These are phyloP conservation scores for Epichloe sylvatica DNA, from an alignment of 2,329 filamentous ascomycete species.

Conservation along the genomic window DNA sequence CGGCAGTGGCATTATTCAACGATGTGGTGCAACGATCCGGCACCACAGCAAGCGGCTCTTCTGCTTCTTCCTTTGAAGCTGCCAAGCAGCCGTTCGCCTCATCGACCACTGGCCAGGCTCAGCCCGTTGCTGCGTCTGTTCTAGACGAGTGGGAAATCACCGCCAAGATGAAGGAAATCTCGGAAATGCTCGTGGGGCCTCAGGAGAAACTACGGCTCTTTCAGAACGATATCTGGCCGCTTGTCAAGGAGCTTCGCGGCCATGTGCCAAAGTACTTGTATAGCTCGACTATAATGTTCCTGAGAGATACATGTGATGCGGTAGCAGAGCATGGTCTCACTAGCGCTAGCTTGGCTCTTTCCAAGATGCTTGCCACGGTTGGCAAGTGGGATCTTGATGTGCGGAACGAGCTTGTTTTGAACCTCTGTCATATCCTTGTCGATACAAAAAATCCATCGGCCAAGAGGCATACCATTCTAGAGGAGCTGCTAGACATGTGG, in stretches of 20 bases:
- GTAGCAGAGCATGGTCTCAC: slow-evolving; percentile 9
- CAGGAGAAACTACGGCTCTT: slow-evolving; percentile 14
- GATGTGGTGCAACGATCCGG: slow-evolving; percentile 17
- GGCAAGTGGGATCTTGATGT: slow-evolving; percentile 15
- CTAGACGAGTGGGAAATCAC: slow-evolving; percentile 18
- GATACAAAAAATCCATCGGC: slow-evolving; percentile 6
- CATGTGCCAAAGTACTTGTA: slow-evolving; percentile 18
- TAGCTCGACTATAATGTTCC: slow-evolving; percentile 10
- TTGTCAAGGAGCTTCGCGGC: slow-evolving; percentile 14
- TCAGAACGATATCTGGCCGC: slow-evolving; percentile 17
- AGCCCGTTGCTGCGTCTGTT: slow-evolving; percentile 4
- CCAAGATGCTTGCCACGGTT: slow-evolving; percentile 12
- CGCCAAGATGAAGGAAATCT: slow-evolving; percentile 16
- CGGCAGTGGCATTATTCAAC: slow-evolving; percentile 22
- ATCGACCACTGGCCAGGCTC: background rate
- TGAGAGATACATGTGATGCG: slow-evolving; percentile 9
- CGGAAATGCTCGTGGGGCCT: slow-evolving; percentile 4
- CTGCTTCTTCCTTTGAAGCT: background rate
- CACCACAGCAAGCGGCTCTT: background rate
- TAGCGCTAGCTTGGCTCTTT: slow-evolving; percentile 13
- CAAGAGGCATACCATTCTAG: slow-evolving; percentile 10
- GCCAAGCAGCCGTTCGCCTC: background rate
- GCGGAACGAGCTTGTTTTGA: slow-evolving; percentile 20
- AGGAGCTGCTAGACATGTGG: slow-evolving; percentile 23
- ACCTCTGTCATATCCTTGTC: slow-evolving; percentile 16